Evolutionary conservation across 164 flowering plant genomes (phyloP).

Genomic region (Stephania japonica): DNA sequence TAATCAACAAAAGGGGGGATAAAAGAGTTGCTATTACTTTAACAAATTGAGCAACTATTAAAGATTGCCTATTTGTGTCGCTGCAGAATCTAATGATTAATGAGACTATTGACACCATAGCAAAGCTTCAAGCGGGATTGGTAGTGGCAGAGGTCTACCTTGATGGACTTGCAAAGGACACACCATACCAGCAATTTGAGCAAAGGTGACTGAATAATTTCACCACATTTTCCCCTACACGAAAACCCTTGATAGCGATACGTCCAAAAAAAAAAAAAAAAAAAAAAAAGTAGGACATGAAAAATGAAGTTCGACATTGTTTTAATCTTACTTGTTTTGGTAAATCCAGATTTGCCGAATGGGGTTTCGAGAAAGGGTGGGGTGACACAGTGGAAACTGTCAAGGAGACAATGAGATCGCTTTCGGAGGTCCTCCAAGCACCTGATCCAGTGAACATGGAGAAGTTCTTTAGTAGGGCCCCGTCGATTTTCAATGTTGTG

Average conservation of each 20-base stretch:
- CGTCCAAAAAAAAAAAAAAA: neutral
- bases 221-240: neutral
- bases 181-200: slow-evolving; percentile 60
- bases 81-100: slow-evolving; percentile 79
- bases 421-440: slow-evolving; percentile 74
- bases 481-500: slow-evolving; percentile 66
- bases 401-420: slow-evolving; percentile 53
- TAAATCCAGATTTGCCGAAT: slow-evolving; percentile 51
- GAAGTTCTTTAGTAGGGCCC: slow-evolving; percentile 62
- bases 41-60: neutral
- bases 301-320: neutral
- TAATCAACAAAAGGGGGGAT: neutral
- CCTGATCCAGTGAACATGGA: slow-evolving; percentile 74
- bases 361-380: slow-evolving; percentile 98
- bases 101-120: slow-evolving; percentile 45
- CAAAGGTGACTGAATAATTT: slow-evolving; percentile 37
- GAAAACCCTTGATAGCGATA: neutral
- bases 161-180: slow-evolving; percentile 45
- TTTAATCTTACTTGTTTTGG: neutral
- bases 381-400: slow-evolving; percentile 74
- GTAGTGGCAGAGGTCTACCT: slow-evolving; percentile 52
- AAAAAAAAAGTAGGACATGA: neutral
- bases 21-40: neutral
- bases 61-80: neutral
- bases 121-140: slow-evolving; percentile 64